Evolutionary conservation across 768 basidiomycete species (phyloP), one percentile per base, ranked within the genome.

Genomic region (Tephrocybe sp.): DNA sequence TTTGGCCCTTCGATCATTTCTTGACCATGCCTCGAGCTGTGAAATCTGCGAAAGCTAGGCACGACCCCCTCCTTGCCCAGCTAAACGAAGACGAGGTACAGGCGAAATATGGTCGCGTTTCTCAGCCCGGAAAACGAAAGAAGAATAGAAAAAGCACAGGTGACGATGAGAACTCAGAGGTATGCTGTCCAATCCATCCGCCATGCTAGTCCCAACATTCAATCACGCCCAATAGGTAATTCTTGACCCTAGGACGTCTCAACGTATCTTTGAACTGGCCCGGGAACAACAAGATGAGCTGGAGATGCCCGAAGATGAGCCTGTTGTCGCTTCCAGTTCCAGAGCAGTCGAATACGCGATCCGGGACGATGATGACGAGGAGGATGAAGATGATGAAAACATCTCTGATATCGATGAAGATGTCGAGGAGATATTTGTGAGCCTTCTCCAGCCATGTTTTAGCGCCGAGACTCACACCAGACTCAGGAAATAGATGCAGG

Each of bases 201-300:
- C 39, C 41, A 51, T 39, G 49, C 50, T 27, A 13, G 33, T n/a
- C 34, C 34, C 22, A 31, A 38, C 36, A 29, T 31, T 43, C 55
- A 38, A 58, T 41, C 44, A 23, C 50, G 27, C 31, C 54, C 33
- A 46, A 37, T 53, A 94, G 91, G 74, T 71, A 37, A 80, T 83
- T 16, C 65, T 94, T 53, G 90, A 93, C 62, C 78, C 86, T 2
- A 91, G 87, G 68, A 87, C 85, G 5, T 95, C 93, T 0, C 76
- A 78, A 51, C 85, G 83, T 58, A 97, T 99, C 42, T 87, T 99
- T 57, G 88, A 94, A 64, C 81, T 99, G 47, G 95, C 95, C 13
- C 78, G 81, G 62, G 86, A 90, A 58, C 95, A 99, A 67, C 94
- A 97, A 68, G 86, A 92, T 64, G 94, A 97, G 62, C 68, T 94